Base-by-base conservation (phyloP, 345 rosid species). In the Psidium friedrichsthalianum region DNA sequence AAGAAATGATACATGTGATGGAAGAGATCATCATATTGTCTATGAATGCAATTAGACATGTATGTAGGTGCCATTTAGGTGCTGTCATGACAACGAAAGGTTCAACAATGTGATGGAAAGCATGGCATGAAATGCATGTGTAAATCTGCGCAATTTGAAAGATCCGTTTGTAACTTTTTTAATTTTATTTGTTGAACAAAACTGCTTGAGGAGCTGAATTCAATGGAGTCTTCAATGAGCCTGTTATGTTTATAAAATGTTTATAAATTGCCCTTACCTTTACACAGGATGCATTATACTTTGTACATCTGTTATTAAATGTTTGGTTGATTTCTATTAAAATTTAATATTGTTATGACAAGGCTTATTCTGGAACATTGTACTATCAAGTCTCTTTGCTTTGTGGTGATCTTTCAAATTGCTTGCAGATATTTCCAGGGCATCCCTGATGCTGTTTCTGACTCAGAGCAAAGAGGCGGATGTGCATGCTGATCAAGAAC, bases 381-480 rank as follows among this genome's bases (percentile, higher is more conserved):
- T 69, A 18, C 36, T 4, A 69, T 36, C 80, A 69, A 36, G 9
- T 69, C 14, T 69, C 47, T 69, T 32, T 32, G 3, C 44, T 69
- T 8, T 69, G 47, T 69, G 78, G 78, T 78, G 54, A 51, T 53
- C 53, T 29, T 42, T 27, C 2, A 36, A 85, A 27, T 85, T 82
- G 84, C 27, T 81, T 90, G 89, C 93, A 96, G 99, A 92, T 96
- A 96, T 91, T 96, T 96, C 90, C 98, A 95, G 87, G 96, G 96
- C 57, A 90, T 94, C 69, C 96, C 97, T 2, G 98, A 94, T 57
- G 92, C 92, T 56, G 93, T 89, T 55, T 87, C 96, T 0, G 98
- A 94, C 89, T 91, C 89, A n/a, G 98, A 94, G 88, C 98, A 94
- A 88, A 90, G 97, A 88, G 93, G 99, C 42, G 98, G 99, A 21